phyloP scores from a whole-genome alignment of 2,329 filamentous ascomycete species.

The Lasiodiplodia sp. region DNA sequence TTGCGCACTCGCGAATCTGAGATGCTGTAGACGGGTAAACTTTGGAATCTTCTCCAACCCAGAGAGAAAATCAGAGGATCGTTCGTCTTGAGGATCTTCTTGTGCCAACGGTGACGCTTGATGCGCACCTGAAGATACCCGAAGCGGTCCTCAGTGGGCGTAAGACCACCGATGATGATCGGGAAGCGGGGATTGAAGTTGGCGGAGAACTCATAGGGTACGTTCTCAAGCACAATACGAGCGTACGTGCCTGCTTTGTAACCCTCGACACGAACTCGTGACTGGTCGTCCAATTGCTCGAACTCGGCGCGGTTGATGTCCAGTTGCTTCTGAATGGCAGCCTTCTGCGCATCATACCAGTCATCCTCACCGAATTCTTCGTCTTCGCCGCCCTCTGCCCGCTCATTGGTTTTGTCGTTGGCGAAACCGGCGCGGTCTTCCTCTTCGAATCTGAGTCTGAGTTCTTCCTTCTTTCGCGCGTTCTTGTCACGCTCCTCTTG shows the following conservation, averaged over 20 bases:
- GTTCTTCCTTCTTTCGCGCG: slow-evolving; percentile 89
- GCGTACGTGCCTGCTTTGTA: slow-evolving; percentile 92
- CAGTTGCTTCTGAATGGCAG: slow-evolving; percentile 90
- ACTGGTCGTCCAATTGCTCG: slow-evolving; percentile 82
- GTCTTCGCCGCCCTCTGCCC: slow-evolving; percentile 72
- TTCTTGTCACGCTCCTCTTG: slow-evolving; percentile 91
- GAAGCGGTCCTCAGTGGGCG: slow-evolving; percentile 92
- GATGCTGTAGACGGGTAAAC: slow-evolving; percentile 90
- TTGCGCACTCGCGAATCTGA: slow-evolving; percentile 93
- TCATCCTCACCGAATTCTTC: slow-evolving; percentile 94
- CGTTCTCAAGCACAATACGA: slow-evolving; percentile 85
- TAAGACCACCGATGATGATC: slow-evolving; percentile 88
- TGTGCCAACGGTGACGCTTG: slow-evolving; percentile 98
- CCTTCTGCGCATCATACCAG: slow-evolving; percentile 98
- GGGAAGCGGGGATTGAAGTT: slow-evolving; percentile 84
- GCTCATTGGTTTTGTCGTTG: slow-evolving; percentile 83
- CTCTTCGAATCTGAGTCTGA: slow-evolving; percentile 93
- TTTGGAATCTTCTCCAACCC: slow-evolving; percentile 95
- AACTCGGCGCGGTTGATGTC: slow-evolving; percentile 97
- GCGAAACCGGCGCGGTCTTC: slow-evolving; percentile 96
- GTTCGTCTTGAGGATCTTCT: slow-evolving; percentile 98
- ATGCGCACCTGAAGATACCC: slow-evolving; percentile 95
- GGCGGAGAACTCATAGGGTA: slow-evolving; percentile 87
- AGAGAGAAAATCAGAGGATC: slow-evolving; percentile 97
- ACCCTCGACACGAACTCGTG: slow-evolving; percentile 85